These are phyloP conservation scores for Funneliformis mosseae DNA, from an alignment of 192 early-diverging fungal species.

Conservation along the genomic window DNA sequence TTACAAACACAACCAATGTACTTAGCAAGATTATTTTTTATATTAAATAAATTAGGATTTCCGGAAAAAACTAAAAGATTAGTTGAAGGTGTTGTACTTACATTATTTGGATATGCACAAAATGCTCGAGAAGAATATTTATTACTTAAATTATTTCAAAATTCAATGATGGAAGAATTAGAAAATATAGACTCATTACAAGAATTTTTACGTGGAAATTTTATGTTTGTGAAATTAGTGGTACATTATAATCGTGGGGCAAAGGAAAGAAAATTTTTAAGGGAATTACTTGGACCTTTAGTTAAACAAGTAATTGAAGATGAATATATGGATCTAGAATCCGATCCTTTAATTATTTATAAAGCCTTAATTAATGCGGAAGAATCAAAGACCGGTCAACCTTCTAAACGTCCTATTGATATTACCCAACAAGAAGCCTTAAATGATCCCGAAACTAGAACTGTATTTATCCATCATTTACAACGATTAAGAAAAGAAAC, in stretches of 20 bases:
- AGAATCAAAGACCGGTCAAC: constrained; percentile 84
- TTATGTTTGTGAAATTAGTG: constrained; percentile 95
- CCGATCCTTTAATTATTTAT: constrained; percentile 86
- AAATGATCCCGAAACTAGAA: constrained; percentile 76
- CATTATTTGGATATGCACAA: constrained; percentile 96
- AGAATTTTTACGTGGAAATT: constrained; percentile 95
- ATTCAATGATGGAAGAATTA: constrained; percentile 88
- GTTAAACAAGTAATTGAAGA: constrained; percentile 80
- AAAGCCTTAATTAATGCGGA: constrained; percentile 85
- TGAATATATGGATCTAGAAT: constrained; percentile 83
- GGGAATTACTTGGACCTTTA: constrained; percentile 80
- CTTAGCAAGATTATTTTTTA: constrained; percentile 83
- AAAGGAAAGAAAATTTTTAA: constrained; percentile 90
- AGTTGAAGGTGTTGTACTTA: constrained; percentile 87
- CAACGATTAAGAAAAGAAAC: constrained; percentile 82
- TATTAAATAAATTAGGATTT: constrained; percentile 82
- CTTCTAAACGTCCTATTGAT: constrained; percentile 73
- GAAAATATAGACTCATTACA: constrained; percentile 77
- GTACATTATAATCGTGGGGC: constrained; percentile 95
- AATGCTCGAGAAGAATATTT: constrained; percentile 96
- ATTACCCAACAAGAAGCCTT: constrained; percentile 80
- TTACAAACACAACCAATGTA: constrained; percentile 96
- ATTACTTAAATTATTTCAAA: constrained; percentile 91
- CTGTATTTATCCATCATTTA: constrained; percentile 67
- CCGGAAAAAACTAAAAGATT: constrained; percentile 69